phyloP scores from a whole-genome alignment of 1,284 basidiomycete genomes.

The Heliocybe sulcata region DNA sequence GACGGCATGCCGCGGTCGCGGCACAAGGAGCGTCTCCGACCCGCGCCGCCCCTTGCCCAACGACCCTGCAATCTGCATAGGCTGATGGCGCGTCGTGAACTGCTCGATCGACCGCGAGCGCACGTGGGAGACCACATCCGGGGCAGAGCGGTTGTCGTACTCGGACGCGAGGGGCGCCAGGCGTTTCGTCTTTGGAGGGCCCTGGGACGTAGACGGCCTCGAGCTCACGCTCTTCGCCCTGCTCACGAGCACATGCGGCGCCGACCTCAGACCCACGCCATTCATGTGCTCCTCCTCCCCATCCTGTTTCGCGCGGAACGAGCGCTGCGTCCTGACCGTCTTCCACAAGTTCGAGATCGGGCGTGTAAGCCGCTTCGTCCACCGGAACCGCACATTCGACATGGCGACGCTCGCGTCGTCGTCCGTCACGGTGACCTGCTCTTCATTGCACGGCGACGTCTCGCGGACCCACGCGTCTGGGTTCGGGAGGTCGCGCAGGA shows the following conservation, averaged over 20 bases:
- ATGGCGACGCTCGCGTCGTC: conserved; percentile 79
- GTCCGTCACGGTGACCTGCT: conserved; percentile 65
- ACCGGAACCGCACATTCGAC: conserved; percentile 49
- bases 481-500: conserved; percentile 67
- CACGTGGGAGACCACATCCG: conserved; percentile 11
- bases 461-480: conserved; percentile 74
- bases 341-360: conserved; percentile 42
- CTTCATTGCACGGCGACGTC: conserved; percentile 58
- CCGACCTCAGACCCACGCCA: conserved; percentile 23
- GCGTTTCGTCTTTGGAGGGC: not conserved
- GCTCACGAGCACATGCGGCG: conserved; percentile 12
- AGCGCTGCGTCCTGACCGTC: conserved; percentile 29
- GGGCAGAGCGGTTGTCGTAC: conserved; percentile 9
- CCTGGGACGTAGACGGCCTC: not conserved
- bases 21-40: conserved; percentile 11
- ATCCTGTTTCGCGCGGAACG: conserved; percentile 22
- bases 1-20: not conserved
- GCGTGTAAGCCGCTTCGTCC: conserved; percentile 34
- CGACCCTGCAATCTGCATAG: not conserved
- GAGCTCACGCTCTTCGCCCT: not conserved
- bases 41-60: conserved; percentile 7
- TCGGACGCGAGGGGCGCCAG: not conserved
- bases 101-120: conserved; percentile 25
- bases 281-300: conserved; percentile 17
- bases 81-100: conserved; percentile 6